These are phyloP conservation scores for Zea luxurians DNA, from an alignment of 176 grass and related monocot genomes.

Conservation along the genomic window DNA sequence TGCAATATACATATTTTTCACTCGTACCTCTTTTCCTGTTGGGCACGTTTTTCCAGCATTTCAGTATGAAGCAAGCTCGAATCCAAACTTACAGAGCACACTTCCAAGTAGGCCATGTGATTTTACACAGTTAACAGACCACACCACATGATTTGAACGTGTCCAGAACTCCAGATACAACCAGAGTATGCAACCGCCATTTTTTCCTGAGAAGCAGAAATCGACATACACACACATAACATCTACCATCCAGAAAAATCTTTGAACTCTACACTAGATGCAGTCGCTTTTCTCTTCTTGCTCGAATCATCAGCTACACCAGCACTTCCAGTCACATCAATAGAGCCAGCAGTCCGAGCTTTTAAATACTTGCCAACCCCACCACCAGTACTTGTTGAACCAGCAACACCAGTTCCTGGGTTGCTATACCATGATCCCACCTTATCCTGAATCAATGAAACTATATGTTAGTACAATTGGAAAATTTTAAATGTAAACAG, in stretches of 20 bases:
- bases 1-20: background rate
- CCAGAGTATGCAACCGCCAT: background rate
- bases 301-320: constrained; percentile 46
- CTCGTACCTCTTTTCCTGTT: background rate
- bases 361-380: constrained; percentile 92
- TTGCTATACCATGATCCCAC: constrained; percentile 92
- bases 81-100: constrained; percentile 1
- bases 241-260: constrained; percentile 91
- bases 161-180: background rate
- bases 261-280: constrained; percentile 67
- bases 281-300: constrained; percentile 81
- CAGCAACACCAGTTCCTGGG: constrained; percentile 63
- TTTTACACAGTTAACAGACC: constrained; percentile 21
- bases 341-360: constrained; percentile 45
- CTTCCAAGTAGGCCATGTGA: background rate
- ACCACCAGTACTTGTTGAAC: constrained; percentile 53
- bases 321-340: constrained; percentile 45
- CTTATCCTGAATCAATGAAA: constrained; percentile 67
- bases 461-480: constrained; percentile 6
- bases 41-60: background rate
- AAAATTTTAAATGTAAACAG: constrained; percentile 27
- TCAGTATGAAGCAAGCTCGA: background rate
- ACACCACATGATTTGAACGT: background rate
- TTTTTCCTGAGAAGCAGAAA: background rate
- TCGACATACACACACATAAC: background rate